phyloP scores from a whole-genome alignment of 1,139 yeast genomes.

The Groenewaldozyma auringiensis region DNA sequence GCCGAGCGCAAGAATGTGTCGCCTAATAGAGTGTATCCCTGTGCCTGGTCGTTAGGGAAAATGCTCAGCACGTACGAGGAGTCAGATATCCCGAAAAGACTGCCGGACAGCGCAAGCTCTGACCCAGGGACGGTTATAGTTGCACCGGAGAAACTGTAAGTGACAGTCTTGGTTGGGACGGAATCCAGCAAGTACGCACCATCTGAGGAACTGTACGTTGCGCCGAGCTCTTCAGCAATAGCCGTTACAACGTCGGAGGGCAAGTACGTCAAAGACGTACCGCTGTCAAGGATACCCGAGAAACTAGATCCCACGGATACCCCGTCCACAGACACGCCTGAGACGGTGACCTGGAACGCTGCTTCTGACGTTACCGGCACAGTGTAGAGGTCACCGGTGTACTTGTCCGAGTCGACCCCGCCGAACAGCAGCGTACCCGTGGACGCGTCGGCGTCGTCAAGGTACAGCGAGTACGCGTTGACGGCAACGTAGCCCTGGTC shows the following conservation, averaged over 20 bases:
- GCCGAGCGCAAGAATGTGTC: constrained; percentile 68
- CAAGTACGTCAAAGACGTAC: constrained; percentile 15
- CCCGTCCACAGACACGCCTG: constrained; percentile 2
- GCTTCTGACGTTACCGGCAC: constrained; percentile 19
- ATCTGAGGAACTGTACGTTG: too few relatives aligned
- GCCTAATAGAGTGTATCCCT: constrained; percentile 44
- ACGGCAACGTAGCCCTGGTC: constrained; percentile 40
- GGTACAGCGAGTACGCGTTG: constrained; percentile 46
- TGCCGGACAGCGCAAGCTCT: constrained; percentile 26
- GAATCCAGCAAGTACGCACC: constrained; percentile 11
- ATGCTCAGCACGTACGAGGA: constrained; percentile 17
- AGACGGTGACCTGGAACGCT: constrained; percentile 10
- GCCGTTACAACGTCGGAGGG: constrained; percentile 15
- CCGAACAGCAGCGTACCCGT: constrained; percentile 49
- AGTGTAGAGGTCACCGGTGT: constrained; percentile 37
- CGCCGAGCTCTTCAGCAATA: constrained; percentile 15
- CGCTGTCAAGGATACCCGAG: constrained; percentile 7
- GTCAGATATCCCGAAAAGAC: constrained; percentile 38
- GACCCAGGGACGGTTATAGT: constrained; percentile 37
- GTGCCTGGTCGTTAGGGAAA: constrained; percentile 19
- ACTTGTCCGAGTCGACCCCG: constrained; percentile 49
- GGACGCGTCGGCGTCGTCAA: constrained; percentile 36
- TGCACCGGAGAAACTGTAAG: constrained; percentile 37
- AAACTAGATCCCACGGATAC: constrained; percentile 22
- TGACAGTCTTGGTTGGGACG: constrained; percentile 16